Base-by-base conservation (phyloP, 495 filamentous ascomycete genomes). In the Platismatia glauca region DNA sequence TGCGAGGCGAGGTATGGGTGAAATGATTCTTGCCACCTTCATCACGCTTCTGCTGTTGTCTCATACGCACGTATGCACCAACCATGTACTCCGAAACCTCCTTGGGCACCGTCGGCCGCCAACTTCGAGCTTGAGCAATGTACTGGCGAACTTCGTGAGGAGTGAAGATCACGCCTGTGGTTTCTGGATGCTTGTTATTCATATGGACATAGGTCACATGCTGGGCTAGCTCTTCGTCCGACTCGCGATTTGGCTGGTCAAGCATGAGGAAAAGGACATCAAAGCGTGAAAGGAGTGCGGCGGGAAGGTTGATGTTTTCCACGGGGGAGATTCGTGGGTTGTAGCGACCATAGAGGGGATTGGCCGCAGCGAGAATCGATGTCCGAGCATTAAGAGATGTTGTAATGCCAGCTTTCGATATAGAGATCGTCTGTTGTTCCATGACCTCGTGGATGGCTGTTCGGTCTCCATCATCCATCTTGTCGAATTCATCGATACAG, bases 381-480 rank as follows among this genome's bases (percentile, higher is more conserved):
- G 94, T 96, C 55, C 94, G 88, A 3, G 94, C 94, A 70, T 98
- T 98, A 43, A 98, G 83, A 0, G 92, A 92, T 16, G 94, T 98
- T 50, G 85, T 94, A 73, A 98, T 98, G 64, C 94, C 94, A 22
- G 94, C 94, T 79, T 98, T 98, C 66, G 92, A 96, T 67, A 98
- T 97, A 60, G 90, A 95, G 62, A 98, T 98, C 57, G 94, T 98
- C 75, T 98, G 94, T 72, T 98, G 94, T 71, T 98, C 94, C 94
- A 98, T 98, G 37, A 98, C 94, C 85, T 98, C 94, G 81, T 98
- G 94, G 71, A 98, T 97, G 35, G 95, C 95, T 0, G 94, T 97
- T 63, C 94, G 83, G 73, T 97, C 95, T 59, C 83, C 81, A 71
- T 98, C 94, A 71, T 97, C 95, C 94, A n/a, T n/a, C n/a, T n/a